These are phyloP conservation scores for Neoboletus brunneissimus DNA, from an alignment of 768 basidiomycete species.

Conservation along the genomic window DNA sequence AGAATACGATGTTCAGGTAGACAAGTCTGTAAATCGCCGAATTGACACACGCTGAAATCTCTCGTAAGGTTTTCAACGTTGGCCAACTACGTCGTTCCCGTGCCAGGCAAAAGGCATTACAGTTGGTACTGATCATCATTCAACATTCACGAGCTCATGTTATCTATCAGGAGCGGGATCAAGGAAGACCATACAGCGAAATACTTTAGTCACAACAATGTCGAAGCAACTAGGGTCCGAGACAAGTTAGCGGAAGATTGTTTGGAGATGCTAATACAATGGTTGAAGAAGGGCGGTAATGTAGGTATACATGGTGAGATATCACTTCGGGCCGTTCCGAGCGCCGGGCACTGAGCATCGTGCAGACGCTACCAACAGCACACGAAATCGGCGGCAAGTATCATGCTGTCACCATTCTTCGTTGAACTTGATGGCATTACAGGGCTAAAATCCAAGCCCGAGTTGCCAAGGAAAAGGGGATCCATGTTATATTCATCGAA, in stretches of 20 bases:
- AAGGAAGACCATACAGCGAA: constrained; percentile 88
- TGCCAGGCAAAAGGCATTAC: constrained; percentile 74
- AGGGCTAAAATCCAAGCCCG: constrained; percentile 85
- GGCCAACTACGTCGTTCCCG: constrained; percentile 89
- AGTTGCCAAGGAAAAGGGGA: constrained; percentile 80
- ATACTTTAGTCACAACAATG: constrained; percentile 88
- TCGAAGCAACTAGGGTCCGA: constrained; percentile 68
- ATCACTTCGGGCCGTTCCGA: neutral
- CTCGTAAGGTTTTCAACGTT: constrained; percentile 88
- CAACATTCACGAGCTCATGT: constrained; percentile 2
- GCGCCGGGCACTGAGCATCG: neutral
- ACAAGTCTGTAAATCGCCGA: neutral
- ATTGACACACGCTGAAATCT: neutral
- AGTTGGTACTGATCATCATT: constrained; percentile 40
- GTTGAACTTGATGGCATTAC: constrained; percentile 4
- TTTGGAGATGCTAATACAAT: constrained; percentile 90
- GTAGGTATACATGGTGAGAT: constrained; percentile 91
- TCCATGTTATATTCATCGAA: constrained; percentile 91
- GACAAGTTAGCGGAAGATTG: constrained; percentile 88
- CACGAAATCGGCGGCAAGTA: constrained; percentile 62
- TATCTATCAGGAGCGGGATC: constrained; percentile 59
- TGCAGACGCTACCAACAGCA: constrained; percentile 95
- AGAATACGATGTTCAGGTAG: constrained; percentile 94
- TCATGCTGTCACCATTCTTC: neutral
- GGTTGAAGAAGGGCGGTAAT: constrained; percentile 94